Percentiles rank a stretch among this genome's conserved stretches.
Evolutionary conservation across 1,284 basidiomycete species (phyloP).

Genomic region (Irpex sp.): DNA sequence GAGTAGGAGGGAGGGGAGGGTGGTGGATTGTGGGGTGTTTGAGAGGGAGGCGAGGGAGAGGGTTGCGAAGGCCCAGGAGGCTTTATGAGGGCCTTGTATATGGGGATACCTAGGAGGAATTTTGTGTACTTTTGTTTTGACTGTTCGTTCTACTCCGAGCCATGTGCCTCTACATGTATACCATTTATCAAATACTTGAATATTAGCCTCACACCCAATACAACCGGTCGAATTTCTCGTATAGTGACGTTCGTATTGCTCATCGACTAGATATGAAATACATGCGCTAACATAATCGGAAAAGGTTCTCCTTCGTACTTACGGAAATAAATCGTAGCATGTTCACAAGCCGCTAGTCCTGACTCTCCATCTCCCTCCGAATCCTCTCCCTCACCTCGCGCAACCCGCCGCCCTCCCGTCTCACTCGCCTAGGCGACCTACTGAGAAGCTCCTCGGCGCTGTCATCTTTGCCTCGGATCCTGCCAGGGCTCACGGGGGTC

Average conservation of each 20-base stretch:
- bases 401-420: slow-evolving; percentile 64
- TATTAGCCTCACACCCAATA: background rate
- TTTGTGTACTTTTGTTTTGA: too few species aligned
- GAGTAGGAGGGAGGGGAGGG: slow-evolving; percentile 61
- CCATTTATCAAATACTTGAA: background rate
- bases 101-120: too few species aligned
- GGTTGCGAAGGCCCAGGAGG: background rate
- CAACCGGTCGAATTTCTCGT: background rate
- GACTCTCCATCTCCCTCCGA: slow-evolving; percentile 61
- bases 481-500: slow-evolving; percentile 30
- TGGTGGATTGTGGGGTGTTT: slow-evolving; percentile 64
- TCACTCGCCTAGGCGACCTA: slow-evolving; percentile 68
- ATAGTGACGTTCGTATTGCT: background rate
- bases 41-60: slow-evolving; percentile 45
- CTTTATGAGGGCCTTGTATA: background rate
- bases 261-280: background rate
- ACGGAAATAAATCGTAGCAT: slow-evolving; percentile 3
- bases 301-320: background rate
- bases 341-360: slow-evolving; percentile 10
- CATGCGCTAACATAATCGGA: background rate
- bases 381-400: slow-evolving; percentile 77
- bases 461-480: slow-evolving; percentile 37
- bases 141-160: too few species aligned
- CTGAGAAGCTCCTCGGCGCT: slow-evolving; percentile 57
- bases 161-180: background rate